These are phyloP conservation scores for Calonectria honghensis DNA, from an alignment of 2,329 filamentous ascomycete species.

Conservation along the genomic window DNA sequence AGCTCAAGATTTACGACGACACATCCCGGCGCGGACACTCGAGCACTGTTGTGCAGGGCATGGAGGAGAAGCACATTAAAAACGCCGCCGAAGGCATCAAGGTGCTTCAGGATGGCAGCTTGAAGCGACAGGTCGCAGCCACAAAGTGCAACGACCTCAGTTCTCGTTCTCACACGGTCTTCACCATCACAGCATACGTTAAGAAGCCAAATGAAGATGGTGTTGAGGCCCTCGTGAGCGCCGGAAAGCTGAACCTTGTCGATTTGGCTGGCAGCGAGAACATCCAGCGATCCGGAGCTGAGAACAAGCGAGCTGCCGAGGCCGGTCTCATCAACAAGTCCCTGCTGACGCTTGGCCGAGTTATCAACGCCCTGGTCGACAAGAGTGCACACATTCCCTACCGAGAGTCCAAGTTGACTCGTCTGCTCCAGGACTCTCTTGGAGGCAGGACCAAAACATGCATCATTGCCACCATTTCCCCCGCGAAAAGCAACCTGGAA, in stretches of 20 bases:
- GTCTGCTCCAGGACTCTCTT: constrained; percentile 95
- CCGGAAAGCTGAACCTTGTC: constrained; percentile 96
- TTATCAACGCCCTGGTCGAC: constrained; percentile 98
- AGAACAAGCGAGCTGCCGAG: constrained; percentile 97
- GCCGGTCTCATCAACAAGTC: constrained; percentile 99
- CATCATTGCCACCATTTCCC: constrained; percentile 97
- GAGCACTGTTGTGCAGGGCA: constrained; percentile 93
- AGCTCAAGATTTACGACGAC: constrained; percentile 97
- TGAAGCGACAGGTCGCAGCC: constrained; percentile 97
- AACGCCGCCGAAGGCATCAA: constrained; percentile 90
- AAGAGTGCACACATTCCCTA: constrained; percentile 91
- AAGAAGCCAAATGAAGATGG: constrained; percentile 88
- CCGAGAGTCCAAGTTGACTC: constrained; percentile 96
- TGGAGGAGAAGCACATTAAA: constrained; percentile 97
- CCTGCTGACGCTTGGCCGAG: constrained; percentile 92
- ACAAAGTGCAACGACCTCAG: constrained; percentile 99
- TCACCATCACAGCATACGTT: constrained; percentile 94
- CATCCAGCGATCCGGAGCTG: constrained; percentile 95
- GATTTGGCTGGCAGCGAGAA: constrained; percentile 98
- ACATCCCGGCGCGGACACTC: constrained; percentile 88
- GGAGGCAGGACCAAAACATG: constrained; percentile 98
- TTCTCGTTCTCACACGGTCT: constrained; percentile 97
- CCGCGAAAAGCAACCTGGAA: constrained; percentile 94
- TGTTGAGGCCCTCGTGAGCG: constrained; percentile 91
- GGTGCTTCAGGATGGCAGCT: constrained; percentile 89